Evolutionary conservation across 768 basidiomycete species (phyloP).

Genomic region (Calocybe cyanea): DNA sequence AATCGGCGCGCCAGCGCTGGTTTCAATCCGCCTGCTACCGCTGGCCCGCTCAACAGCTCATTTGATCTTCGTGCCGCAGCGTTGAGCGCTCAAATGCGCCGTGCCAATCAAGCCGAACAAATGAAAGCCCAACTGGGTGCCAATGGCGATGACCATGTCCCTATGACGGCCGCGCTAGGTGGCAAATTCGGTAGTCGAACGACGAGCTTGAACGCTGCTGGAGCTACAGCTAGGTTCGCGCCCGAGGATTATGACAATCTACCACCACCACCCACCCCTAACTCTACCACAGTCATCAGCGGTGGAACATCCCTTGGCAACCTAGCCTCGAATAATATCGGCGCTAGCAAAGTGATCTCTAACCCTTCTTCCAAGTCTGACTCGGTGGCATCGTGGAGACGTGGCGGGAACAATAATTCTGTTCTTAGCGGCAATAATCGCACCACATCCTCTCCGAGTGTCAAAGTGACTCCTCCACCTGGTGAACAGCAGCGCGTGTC

Average conservation of each 20-base stretch:
- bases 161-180: slow-evolving; percentile 78
- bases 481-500: slow-evolving; percentile 47
- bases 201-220: slow-evolving; percentile 36
- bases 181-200: slow-evolving; percentile 73
- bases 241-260: slow-evolving; percentile 43
- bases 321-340: slow-evolving; percentile 38
- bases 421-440: slow-evolving; percentile 62
- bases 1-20: slow-evolving; percentile 44
- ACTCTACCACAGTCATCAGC: slow-evolving; percentile 64
- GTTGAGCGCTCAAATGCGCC: slow-evolving; percentile 57
- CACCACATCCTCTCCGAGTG: slow-evolving; percentile 56
- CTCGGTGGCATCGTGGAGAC: slow-evolving; percentile 75
- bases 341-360: slow-evolving; percentile 16
- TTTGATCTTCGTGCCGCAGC: slow-evolving; percentile 64
- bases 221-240: slow-evolving; percentile 27
- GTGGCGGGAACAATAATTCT: slow-evolving; percentile 68
- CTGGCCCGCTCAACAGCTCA: slow-evolving; percentile 59
- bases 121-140: slow-evolving; percentile 58
- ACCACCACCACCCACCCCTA: slow-evolving; percentile 50
- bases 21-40: slow-evolving; percentile 62
- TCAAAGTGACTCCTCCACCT: slow-evolving; percentile 74
- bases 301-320: slow-evolving; percentile 69
- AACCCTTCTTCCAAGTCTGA: slow-evolving; percentile 75
- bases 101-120: slow-evolving; percentile 66
- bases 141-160: slow-evolving; percentile 53